Evolutionary conservation across 345 rosid genomes (phyloP).

Genomic region (Hibiscus tridactylites): DNA sequence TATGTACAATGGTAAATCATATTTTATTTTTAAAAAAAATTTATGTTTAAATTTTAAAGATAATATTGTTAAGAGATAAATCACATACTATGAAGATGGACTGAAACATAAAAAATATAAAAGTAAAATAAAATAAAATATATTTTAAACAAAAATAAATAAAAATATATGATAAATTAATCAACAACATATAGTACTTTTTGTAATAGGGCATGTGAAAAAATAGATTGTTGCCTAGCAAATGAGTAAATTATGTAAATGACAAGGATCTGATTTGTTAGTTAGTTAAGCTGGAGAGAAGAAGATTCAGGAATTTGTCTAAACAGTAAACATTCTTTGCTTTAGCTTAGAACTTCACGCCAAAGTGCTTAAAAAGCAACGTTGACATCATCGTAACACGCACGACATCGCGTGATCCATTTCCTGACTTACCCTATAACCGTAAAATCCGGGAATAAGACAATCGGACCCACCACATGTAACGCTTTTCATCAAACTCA

Average conservation of each 20-base stretch:
- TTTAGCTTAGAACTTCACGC: neutral
- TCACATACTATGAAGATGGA: too few species aligned
- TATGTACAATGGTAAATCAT: too few species aligned
- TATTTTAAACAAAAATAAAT: too few species aligned
- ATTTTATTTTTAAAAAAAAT: too few species aligned
- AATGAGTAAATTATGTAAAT: neutral
- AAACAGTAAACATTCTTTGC: neutral
- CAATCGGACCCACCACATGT: neutral
- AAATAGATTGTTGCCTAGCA: neutral
- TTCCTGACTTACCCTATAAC: neutral
- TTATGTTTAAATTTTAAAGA: neutral
- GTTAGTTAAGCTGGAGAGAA: neutral
- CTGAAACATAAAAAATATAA: too few species aligned
- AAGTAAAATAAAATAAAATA: too few species aligned
- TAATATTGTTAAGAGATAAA: neutral
- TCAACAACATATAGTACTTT: too few species aligned
- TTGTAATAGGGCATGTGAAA: neutral
- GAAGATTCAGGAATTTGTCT: neutral
- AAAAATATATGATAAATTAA: neutral
- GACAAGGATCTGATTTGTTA: neutral
- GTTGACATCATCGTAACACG: neutral
- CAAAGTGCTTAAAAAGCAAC: neutral
- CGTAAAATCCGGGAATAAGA: neutral
- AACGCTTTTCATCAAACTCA: neutral
- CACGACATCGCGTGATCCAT: conserved; percentile 1